Evolutionary conservation across 306 rosid species (phyloP).

Genomic region (Morella rubra): DNA sequence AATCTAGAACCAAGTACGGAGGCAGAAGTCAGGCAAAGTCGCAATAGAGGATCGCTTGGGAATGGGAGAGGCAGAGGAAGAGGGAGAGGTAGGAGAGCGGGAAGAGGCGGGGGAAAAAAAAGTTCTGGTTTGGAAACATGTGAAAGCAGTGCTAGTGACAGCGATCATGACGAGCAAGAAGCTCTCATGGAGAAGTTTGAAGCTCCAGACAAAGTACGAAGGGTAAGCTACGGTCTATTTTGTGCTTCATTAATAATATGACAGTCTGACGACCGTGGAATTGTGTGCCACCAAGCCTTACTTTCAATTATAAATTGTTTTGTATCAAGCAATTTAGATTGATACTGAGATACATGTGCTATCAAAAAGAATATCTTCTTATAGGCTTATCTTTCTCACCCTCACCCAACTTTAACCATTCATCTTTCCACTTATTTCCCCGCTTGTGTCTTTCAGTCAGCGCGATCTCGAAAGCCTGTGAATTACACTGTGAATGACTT

Average conservation of each 20-base stretch:
- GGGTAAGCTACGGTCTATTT: constrained; percentile 49
- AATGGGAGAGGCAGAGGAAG: constrained; percentile 41
- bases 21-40: constrained; percentile 32
- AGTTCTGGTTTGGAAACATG: constrained; percentile 30
- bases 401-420: constrained; percentile 14
- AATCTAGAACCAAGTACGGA: constrained; percentile 26
- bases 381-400: background rate
- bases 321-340: background rate
- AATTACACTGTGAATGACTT: constrained; percentile 43
- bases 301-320: background rate
- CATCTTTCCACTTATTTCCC: constrained; percentile 15
- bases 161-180: constrained; percentile 40
- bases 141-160: constrained; percentile 41
- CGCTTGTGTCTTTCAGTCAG: constrained; percentile 51
- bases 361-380: background rate
- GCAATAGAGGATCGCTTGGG: constrained; percentile 30
- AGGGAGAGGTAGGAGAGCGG: constrained; percentile 38
- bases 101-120: constrained; percentile 49
- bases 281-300: background rate
- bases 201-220: constrained; percentile 47
- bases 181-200: constrained; percentile 25
- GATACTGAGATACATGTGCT: background rate
- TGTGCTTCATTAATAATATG: constrained; percentile 5
- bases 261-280: background rate
- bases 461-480: constrained; percentile 58